Evolutionary conservation across 2,329 filamentous ascomycete genomes (phyloP), one percentile per base, ranked within the genome.

Genomic region (Rutstroemia sydowiana): DNA sequence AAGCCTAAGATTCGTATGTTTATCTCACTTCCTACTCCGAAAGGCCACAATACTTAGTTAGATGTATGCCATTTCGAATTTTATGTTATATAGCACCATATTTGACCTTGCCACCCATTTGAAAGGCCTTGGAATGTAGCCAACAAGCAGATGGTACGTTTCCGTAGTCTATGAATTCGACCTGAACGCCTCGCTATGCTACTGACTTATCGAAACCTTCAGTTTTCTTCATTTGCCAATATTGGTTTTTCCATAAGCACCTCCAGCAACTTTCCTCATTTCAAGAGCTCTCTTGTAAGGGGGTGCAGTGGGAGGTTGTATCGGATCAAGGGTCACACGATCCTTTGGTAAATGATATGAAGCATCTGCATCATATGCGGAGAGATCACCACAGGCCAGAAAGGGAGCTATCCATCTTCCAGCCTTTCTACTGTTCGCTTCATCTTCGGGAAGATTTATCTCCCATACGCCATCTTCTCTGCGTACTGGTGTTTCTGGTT

Each of bases 341-440:
- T 90, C 87, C 55, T 91, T 86, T 0, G 93, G 91, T 16, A 98
- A 75, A 59, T 87, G 81, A 69, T 97, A 96, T 4, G 91, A 93
- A 3, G 93, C 92, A 74, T 98, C 93, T 0, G 92, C 90, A 72
- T 98, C 93, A 72, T 91, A 98, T 10, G 88, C 84, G 21, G 90
- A 95, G 48, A 98, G 76, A 70, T 98, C 93, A 42, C 93, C 93
- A 67, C 93, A 98, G n/a, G 93, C 91, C 63, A 98, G 79, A 66
- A 98, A 98, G 0, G 92, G 90, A 3, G 91, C 90, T 61, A 97
- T 92, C 90, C 92, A 97, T 65, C 59, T 55, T 75, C 77, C 65
- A 75, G 63, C 67, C 73, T 63, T 66, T 76, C 57, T 49, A 60
- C 67, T 74, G 61, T 68, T 77, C 16, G 49, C 51, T 47, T 63